Evolutionary conservation across 495 filamentous ascomycete species (phyloP), one percentile per base, ranked within the genome.

Genomic region (Daldinia childiae): DNA sequence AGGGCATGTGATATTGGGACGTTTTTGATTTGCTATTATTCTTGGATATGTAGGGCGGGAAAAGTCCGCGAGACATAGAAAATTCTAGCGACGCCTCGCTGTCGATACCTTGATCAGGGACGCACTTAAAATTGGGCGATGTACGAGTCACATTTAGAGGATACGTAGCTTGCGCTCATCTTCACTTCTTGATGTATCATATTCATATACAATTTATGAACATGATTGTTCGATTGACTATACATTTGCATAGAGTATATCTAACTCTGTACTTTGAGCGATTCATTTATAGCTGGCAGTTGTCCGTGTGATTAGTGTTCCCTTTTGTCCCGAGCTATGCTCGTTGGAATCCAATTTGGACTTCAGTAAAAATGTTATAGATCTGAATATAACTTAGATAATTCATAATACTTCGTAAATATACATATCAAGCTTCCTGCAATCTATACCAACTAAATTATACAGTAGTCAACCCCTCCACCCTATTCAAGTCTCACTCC

Each of bases 181-280:
- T 72, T 72, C 64, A 43, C 64, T 72, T 72, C 69, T 52, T 64
- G 19, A 64, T 72, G 69, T 72, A 72, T 4, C 19, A 60, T 72
- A 68, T 64, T 72, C 3, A 15, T n/a, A 48, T 64, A 64, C 58
- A 41, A 64, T 55, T 59, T 58, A 56, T 56, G 69, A 54, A 64
- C 63, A 66, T 59, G 15, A 60, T 38, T 30, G 64, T 72, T 72
- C 69, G 39, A 67, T 39, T 21, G 27, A 34, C 30, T 48, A 19
- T 24, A 8, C 30, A 32, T 9, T 9, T 32, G 7, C 30, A 32
- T 32, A 32, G 30, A 32, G 5, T 27, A 27, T 6, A 32, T 32
- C 4, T 32, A 32, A 9, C 8, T 32, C 9, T 11, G 9, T 27
- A 54, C 51, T 24, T 3, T 0, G 4, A 48, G 43, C 8, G 15